A percentile compares a stretch with the other conserved stretches of the same genome.
Conservation (phyloP, 1,284 basidiomycete genomes). For the Mixia osmundae region DNA sequence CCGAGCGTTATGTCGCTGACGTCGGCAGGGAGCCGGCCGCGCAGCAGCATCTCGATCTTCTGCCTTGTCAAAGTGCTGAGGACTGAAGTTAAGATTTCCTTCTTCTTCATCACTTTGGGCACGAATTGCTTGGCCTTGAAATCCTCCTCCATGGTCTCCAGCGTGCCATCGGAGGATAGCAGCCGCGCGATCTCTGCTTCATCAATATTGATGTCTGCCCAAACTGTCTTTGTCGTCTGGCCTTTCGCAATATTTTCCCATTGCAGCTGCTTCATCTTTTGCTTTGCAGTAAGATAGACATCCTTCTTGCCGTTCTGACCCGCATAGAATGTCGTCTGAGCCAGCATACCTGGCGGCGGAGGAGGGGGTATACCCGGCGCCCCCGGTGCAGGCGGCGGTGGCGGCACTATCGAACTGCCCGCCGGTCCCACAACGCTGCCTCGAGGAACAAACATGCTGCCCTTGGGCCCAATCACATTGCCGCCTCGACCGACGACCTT, state of each 20-base stretch:
- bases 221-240: slow-evolving; percentile 62
- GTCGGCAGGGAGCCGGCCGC: not conserved
- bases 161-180: slow-evolving; percentile 60
- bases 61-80: not conserved
- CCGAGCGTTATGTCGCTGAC: no score
- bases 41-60: not conserved
- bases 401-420: slow-evolving; percentile 7
- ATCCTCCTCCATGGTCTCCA: slow-evolving; percentile 91
- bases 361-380: slow-evolving; percentile 8
- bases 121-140: slow-evolving; percentile 93
- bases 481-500: not conserved
- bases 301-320: slow-evolving; percentile 37
- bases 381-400: slow-evolving; percentile 13
- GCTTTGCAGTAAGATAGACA: slow-evolving; percentile 54
- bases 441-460: slow-evolving; percentile 1
- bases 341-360: slow-evolving; percentile 3
- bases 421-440: slow-evolving; percentile 6
- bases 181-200: slow-evolving; percentile 56
- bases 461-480: not conserved
- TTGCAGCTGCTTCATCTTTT: slow-evolving; percentile 93
- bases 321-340: not conserved
- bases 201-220: slow-evolving; percentile 43
- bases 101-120: slow-evolving; percentile 24
- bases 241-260: slow-evolving; percentile 87
- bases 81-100: slow-evolving; percentile 21